These are phyloP conservation scores for Zygoascus bituminiphila DNA, from an alignment of 805 yeast genomes.

Conservation along the genomic window DNA sequence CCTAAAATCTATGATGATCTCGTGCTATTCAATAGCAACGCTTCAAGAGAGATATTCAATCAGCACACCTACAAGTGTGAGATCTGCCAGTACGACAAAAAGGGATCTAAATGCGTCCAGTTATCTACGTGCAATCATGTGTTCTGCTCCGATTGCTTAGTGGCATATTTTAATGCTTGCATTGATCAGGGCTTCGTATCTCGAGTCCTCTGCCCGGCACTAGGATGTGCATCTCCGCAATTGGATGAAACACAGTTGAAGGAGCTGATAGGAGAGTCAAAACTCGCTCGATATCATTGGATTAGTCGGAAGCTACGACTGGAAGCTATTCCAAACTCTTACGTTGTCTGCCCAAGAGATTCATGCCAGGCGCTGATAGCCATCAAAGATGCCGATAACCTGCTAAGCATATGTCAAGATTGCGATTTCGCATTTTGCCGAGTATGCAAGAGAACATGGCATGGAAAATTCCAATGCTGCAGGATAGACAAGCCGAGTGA, in stretches of 20 bases:
- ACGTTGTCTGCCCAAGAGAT: slow-evolving; percentile 16
- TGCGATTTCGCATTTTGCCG: slow-evolving; percentile 20
- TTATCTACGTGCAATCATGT: slow-evolving; percentile 15
- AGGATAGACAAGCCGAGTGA: slow-evolving; percentile 12
- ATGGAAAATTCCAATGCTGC: slow-evolving; percentile 18
- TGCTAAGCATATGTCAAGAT: slow-evolving; percentile 17
- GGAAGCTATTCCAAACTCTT: slow-evolving; percentile 13
- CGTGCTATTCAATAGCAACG: slow-evolving; percentile 7
- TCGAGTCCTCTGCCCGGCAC: slow-evolving; percentile 17
- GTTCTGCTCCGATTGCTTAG: slow-evolving; percentile 16
- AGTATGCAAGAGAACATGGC: slow-evolving; percentile 19
- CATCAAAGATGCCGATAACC: slow-evolving; percentile 13
- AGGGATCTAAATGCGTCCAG: slow-evolving; percentile 14
- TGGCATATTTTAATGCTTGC: slow-evolving; percentile 14
- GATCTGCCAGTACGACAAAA: slow-evolving; percentile 16
- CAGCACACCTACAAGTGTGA: slow-evolving; percentile 15
- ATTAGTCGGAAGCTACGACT: slow-evolving; percentile 9
- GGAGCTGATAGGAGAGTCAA: slow-evolving; percentile 9
- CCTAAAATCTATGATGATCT: slow-evolving; percentile 5
- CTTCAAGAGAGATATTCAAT: slow-evolving; percentile 10
- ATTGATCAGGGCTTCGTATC: slow-evolving; percentile 17
- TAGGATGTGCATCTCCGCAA: slow-evolving; percentile 8
- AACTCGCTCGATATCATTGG: slow-evolving; percentile 6
- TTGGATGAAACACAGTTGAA: slow-evolving; percentile 5
- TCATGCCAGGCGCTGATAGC: slow-evolving; percentile 15